phyloP scores from a whole-genome alignment of 1,284 basidiomycete genomes.

The Rhodotorula sp. region DNA sequence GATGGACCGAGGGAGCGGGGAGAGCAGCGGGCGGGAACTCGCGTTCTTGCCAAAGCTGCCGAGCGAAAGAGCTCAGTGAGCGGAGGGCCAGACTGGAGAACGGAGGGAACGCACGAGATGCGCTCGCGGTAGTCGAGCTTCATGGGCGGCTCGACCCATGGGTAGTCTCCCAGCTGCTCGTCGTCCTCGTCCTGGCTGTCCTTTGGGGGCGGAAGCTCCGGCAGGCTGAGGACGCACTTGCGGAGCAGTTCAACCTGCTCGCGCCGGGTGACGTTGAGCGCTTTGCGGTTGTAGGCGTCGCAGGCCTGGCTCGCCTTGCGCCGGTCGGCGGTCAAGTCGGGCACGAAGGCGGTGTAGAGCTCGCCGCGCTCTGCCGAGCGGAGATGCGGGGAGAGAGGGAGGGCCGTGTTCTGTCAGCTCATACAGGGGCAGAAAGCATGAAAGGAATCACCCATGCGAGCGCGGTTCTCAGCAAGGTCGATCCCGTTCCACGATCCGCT shows the following conservation, averaged over 20 bases:
- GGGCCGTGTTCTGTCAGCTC: not conserved
- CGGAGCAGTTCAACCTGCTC: slow-evolving; percentile 31
- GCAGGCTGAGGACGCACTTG: slow-evolving; percentile 15
- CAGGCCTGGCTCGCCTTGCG: slow-evolving; percentile 16
- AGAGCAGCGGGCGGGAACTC: too few species aligned
- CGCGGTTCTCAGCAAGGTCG: slow-evolving; percentile 25
- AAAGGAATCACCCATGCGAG: slow-evolving; percentile 1
- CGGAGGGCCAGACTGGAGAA: too few species aligned
- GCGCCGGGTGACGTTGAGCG: slow-evolving; percentile 13
- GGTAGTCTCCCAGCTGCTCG: slow-evolving; percentile 14
- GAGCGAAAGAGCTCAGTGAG: not conserved
- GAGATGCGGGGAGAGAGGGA: not conserved
- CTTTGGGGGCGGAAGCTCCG: slow-evolving; percentile 13
- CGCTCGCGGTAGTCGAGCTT: slow-evolving; percentile 24
- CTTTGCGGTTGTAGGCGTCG: slow-evolving; percentile 17
- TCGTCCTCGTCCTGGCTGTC: slow-evolving; percentile 24
- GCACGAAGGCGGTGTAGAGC: slow-evolving; percentile 35
- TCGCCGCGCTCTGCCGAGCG: slow-evolving; percentile 8
- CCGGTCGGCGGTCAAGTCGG: slow-evolving; percentile 22
- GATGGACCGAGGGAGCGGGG: not conserved
- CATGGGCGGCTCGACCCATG: slow-evolving; percentile 26
- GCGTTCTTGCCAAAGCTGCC: slow-evolving; percentile 13
- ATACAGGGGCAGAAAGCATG: not conserved
- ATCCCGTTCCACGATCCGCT: slow-evolving; percentile 4
- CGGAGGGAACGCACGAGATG: not conserved